Evolutionary conservation across 2,329 filamentous ascomycete genomes (phyloP).

Genomic region (Xylariales sp.): DNA sequence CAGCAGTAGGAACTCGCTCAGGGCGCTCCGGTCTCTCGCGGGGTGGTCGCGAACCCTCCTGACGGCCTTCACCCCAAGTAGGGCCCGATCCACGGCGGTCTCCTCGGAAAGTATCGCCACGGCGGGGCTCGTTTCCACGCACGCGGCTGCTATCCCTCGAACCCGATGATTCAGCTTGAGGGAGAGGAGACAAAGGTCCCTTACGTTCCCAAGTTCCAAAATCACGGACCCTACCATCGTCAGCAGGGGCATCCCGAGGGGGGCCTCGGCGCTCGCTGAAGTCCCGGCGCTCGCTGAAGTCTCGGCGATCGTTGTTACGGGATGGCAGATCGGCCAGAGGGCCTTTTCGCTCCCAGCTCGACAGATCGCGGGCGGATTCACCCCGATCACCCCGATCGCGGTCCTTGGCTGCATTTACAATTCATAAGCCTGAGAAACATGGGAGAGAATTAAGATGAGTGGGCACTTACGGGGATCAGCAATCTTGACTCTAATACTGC

Average conservation of each 20-base stretch:
- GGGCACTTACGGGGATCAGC: conserved; percentile 89
- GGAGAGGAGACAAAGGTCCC: conserved; percentile 76
- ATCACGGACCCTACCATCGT: conserved; percentile 75
- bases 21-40: conserved; percentile 47
- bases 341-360: conserved; percentile 90
- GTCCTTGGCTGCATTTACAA: conserved; percentile 83
- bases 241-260: conserved; percentile 62
- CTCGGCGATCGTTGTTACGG: conserved; percentile 33
- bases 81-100: conserved; percentile 67
- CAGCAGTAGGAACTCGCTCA: conserved; percentile 75
- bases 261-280: conserved; percentile 62
- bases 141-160: conserved; percentile 53
- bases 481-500: conserved; percentile 88
- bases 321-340: conserved; percentile 67
- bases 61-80: conserved; percentile 69
- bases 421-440: conserved; percentile 30
- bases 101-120: conserved; percentile 53
- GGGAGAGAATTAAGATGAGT: conserved; percentile 5
- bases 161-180: conserved; percentile 43
- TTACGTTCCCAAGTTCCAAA: conserved; percentile 93
- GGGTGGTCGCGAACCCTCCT: conserved; percentile 76
- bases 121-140: conserved; percentile 53
- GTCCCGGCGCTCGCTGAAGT: conserved; percentile 27
- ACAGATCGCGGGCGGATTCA: conserved; percentile 72
- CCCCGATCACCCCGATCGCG: conserved; percentile 59